Evolutionary conservation across 2,329 filamentous ascomycete genomes (phyloP).

Genomic region (Aspergillus phoenicis): DNA sequence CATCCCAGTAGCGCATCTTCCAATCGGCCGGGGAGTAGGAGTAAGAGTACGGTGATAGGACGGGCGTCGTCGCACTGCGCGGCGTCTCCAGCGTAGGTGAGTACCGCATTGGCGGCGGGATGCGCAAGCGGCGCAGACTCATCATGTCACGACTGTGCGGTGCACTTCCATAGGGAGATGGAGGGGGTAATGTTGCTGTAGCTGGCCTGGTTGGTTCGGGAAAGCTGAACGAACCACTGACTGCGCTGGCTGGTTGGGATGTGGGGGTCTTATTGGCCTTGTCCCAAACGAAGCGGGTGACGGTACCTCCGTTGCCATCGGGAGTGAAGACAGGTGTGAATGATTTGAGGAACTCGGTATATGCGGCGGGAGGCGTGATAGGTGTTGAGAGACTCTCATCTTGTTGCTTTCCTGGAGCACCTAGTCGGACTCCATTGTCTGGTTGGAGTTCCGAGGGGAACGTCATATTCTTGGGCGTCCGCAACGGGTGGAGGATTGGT

Average conservation of each 20-base stretch:
- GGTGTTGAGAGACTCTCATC: slow-evolving; percentile 72
- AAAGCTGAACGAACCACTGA: slow-evolving; percentile 51
- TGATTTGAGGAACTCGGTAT: slow-evolving; percentile 88
- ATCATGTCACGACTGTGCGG: slow-evolving; percentile 58
- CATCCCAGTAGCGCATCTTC: slow-evolving; percentile 67
- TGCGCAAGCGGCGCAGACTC: slow-evolving; percentile 65
- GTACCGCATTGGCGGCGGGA: slow-evolving; percentile 73
- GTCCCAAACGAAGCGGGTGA: slow-evolving; percentile 45
- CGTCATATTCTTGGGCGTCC: slow-evolving; percentile 47
- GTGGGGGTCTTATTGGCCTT: slow-evolving; percentile 37
- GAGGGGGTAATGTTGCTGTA: slow-evolving; percentile 62
- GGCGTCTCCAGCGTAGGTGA: slow-evolving; percentile 70
- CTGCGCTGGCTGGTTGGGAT: slow-evolving; percentile 45
- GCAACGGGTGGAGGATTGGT: slow-evolving; percentile 44
- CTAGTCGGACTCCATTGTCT: slow-evolving; percentile 57
- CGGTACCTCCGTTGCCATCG: slow-evolving; percentile 58
- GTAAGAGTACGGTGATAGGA: slow-evolving; percentile 67
- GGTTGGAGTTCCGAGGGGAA: slow-evolving; percentile 61
- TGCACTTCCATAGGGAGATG: slow-evolving; percentile 60
- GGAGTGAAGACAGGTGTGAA: slow-evolving; percentile 72
- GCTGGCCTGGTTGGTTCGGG: slow-evolving; percentile 57
- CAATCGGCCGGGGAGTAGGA: slow-evolving; percentile 71
- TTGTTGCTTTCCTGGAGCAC: slow-evolving; percentile 56
- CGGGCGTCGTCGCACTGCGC: slow-evolving; percentile 59
- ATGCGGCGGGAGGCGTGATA: slow-evolving; percentile 86